phyloP scores from a whole-genome alignment of 306 rosid genomes.

The Malus orientalis region DNA sequence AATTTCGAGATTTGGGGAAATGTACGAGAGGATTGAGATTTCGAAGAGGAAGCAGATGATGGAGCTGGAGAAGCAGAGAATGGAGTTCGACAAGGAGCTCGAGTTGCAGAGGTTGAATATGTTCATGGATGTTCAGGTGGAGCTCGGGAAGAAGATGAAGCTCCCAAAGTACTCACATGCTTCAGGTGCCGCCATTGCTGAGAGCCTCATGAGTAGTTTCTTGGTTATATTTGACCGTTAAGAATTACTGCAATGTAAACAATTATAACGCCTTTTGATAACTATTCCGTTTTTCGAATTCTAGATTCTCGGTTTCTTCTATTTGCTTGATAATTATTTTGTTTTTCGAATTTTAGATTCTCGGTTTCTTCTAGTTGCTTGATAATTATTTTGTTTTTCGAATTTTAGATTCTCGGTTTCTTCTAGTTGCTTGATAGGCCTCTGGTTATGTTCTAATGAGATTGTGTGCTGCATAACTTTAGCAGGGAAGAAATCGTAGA shows the following conservation, averaged over 20 bases:
- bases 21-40: slow-evolving; percentile 41
- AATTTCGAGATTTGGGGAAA: slow-evolving; percentile 35
- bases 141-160: slow-evolving; percentile 29
- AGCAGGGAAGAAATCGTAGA: not conserved
- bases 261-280: too few relatives aligned
- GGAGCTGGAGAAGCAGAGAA: slow-evolving; percentile 49
- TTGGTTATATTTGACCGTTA: not conserved
- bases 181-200: slow-evolving; percentile 12
- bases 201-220: not conserved
- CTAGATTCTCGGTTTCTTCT: not conserved
- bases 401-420: not conserved
- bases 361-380: not conserved
- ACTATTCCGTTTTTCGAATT: not conserved
- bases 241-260: not conserved
- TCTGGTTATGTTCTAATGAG: too few relatives aligned
- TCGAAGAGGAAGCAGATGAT: slow-evolving; percentile 29
- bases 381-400: too few relatives aligned
- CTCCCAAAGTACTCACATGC: slow-evolving; percentile 11
- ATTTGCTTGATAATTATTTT: too few relatives aligned
- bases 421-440: too few relatives aligned
- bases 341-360: not conserved
- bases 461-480: too few relatives aligned
- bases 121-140: slow-evolving; percentile 44
- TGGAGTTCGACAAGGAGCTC: slow-evolving; percentile 41
- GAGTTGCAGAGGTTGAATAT: slow-evolving; percentile 40